Evolutionary conservation across 768 basidiomycete species (phyloP).

Genomic region (Clitopilus hobsonii): DNA sequence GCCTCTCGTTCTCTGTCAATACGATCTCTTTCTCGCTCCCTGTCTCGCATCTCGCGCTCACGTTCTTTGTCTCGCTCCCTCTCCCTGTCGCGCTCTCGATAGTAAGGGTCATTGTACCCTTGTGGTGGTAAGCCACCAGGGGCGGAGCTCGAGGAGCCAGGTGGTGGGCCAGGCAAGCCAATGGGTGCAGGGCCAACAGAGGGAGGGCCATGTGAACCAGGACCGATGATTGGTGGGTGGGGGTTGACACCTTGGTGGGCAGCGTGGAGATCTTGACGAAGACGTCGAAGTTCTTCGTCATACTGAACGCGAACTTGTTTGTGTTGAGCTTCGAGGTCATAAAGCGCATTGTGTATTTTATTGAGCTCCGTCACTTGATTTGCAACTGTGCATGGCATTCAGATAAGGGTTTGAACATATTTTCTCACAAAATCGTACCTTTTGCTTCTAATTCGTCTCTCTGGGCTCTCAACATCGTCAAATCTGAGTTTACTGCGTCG

Average conservation of each 20-base stretch:
- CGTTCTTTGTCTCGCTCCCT: slow-evolving; percentile 15
- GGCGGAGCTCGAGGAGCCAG: slow-evolving; percentile 2
- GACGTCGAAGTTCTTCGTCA: slow-evolving; percentile 75
- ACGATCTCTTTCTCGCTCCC: slow-evolving; percentile 12
- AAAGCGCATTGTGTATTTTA: slow-evolving; percentile 83
- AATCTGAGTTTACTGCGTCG: slow-evolving; percentile 64
- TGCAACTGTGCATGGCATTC: slow-evolving; percentile 42
- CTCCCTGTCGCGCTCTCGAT: slow-evolving; percentile 19
- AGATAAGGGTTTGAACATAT: neutral
- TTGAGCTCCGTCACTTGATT: slow-evolving; percentile 88
- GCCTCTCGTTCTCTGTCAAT: slow-evolving; percentile 30
- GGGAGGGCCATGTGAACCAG: slow-evolving; percentile 1
- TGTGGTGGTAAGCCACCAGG: slow-evolving; percentile 4
- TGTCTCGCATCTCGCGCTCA: slow-evolving; percentile 11
- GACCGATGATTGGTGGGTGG: slow-evolving; percentile 11
- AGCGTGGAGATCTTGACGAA: slow-evolving; percentile 63
- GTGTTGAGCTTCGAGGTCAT: slow-evolving; percentile 89
- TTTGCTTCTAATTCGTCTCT: slow-evolving; percentile 89
- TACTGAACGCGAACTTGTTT: slow-evolving; percentile 82
- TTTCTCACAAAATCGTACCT: slow-evolving; percentile 47
- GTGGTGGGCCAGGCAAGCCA: neutral
- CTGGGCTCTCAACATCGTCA: slow-evolving; percentile 63
- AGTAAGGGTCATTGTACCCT: slow-evolving; percentile 7
- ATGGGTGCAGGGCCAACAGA: slow-evolving; percentile 1
- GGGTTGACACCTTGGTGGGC: slow-evolving; percentile 7